These are phyloP conservation scores for Penicillium italicum DNA, from an alignment of 2,329 filamentous ascomycete genomes.

Conservation along the genomic window DNA sequence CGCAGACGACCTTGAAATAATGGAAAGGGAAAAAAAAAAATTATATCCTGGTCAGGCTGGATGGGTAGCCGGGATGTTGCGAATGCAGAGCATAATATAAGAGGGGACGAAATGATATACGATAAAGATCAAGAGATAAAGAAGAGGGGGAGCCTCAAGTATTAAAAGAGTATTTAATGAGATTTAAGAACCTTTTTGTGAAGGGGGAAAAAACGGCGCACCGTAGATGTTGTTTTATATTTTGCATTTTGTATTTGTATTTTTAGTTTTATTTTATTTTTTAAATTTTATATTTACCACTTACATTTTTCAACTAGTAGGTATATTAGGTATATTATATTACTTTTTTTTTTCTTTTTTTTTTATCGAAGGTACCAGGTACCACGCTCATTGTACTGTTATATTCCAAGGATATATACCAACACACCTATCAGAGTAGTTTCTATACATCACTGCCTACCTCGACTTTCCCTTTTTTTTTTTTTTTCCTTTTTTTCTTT, in stretches of 20 bases:
- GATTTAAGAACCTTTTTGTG: neutral
- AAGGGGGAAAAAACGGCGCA: slow-evolving; percentile 21
- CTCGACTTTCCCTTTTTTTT: neutral
- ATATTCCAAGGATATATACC: neutral
- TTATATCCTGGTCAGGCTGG: slow-evolving; percentile 20
- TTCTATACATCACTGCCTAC: neutral
- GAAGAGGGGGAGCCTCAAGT: slow-evolving; percentile 12
- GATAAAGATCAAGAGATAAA: slow-evolving; percentile 6
- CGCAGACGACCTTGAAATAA: slow-evolving; percentile 4
- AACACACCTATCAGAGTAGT: neutral
- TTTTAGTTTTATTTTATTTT: neutral
- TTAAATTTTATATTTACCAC: too few species aligned
- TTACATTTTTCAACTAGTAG: too few species aligned
- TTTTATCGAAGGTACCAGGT: slow-evolving; percentile 2
- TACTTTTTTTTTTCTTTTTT: neutral
- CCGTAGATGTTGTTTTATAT: slow-evolving; percentile 4
- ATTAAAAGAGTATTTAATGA: slow-evolving; percentile 1
- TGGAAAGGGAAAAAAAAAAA: slow-evolving; percentile 2
- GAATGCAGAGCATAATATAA: slow-evolving; percentile 21
- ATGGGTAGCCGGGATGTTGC: slow-evolving; percentile 15
- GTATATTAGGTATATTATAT: too few species aligned
- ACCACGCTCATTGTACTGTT: slow-evolving; percentile 1
- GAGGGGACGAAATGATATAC: slow-evolving; percentile 1
- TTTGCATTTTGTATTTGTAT: too few species aligned
- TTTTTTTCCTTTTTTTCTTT: neutral